These are phyloP conservation scores for Aquilaria agallochum DNA, from an alignment of 441 rosid genomes.

Conservation along the genomic window DNA sequence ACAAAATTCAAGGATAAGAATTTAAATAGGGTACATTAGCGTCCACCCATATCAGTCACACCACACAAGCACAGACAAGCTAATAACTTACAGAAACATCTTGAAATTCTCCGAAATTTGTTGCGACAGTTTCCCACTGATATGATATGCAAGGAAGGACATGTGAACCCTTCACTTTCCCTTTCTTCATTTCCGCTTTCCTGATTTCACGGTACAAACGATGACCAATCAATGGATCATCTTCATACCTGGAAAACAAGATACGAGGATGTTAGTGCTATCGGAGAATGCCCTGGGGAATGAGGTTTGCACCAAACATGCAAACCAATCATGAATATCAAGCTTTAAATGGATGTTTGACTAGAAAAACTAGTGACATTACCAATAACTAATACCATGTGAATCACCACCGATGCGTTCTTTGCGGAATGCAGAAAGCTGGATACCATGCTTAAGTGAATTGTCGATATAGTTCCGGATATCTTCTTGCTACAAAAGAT, in stretches of 20 bases:
- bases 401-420: slow-evolving; percentile 98
- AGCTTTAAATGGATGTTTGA: slow-evolving; percentile 2
- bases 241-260: slow-evolving; percentile 84
- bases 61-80: slow-evolving; percentile 11
- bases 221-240: slow-evolving; percentile 86
- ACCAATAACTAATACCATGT: slow-evolving; percentile 93
- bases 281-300: slow-evolving; percentile 12
- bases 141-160: slow-evolving; percentile 58
- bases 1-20: neutral
- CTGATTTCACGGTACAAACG: slow-evolving; percentile 93
- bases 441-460: slow-evolving; percentile 83
- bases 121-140: slow-evolving; percentile 99
- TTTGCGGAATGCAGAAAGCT: slow-evolving; percentile 81
- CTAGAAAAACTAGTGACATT: slow-evolving; percentile 19
- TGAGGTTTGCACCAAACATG: neutral
- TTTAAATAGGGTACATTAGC: neutral
- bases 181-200: slow-evolving; percentile 74
- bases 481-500: slow-evolving; percentile 89
- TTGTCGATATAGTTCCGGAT: slow-evolving; percentile 81
- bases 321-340: slow-evolving; percentile 1
- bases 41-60: no score
- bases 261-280: slow-evolving; percentile 14
- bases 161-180: slow-evolving; percentile 77
- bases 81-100: slow-evolving; percentile 86
- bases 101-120: slow-evolving; percentile 94